These are phyloP conservation scores for Arthrobotrys conoides DNA, from an alignment of 2,329 filamentous ascomycete genomes.

Conservation along the genomic window DNA sequence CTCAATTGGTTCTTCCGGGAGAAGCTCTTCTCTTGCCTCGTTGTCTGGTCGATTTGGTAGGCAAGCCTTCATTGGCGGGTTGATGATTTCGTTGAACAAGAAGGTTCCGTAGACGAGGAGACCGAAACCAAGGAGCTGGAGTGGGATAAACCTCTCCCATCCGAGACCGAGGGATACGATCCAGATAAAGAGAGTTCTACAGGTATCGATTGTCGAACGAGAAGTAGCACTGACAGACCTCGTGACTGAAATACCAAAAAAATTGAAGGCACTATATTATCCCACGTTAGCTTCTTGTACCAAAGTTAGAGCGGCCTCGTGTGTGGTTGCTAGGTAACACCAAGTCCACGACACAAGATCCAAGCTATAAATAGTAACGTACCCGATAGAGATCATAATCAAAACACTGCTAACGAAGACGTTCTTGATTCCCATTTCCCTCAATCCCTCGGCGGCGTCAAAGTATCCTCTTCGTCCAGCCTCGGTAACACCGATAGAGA, in stretches of 20 bases:
- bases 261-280: conserved; percentile 86
- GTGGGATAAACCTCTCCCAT: conserved; percentile 98
- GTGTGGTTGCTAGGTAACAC: no score
- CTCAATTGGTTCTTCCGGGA: conserved; percentile 88
- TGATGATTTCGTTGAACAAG: conserved; percentile 93
- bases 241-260: conserved; percentile 95
- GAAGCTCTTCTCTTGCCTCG: conserved; percentile 70
- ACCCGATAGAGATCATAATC: conserved; percentile 99
- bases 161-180: conserved; percentile 90
- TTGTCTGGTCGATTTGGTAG: conserved; percentile 66
- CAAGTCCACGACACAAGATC: no score
- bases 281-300: conserved; percentile 61
- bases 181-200: conserved; percentile 98
- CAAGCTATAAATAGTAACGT: conserved; percentile 66
- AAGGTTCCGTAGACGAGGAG: conserved; percentile 97
- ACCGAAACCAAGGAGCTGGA: conserved; percentile 90
- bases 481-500: conserved; percentile 80
- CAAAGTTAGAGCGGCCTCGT: neutral
- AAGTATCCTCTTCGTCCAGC: conserved; percentile 86
- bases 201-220: conserved; percentile 96
- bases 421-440: conserved; percentile 80
- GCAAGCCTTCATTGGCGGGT: conserved; percentile 80
- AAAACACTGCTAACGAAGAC: conserved; percentile 84
- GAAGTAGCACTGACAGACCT: conserved; percentile 90
- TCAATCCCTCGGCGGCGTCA: conserved; percentile 87